These are phyloP conservation scores for Canariomyces notabilis DNA, from an alignment of 2,329 filamentous ascomycete genomes.

Conservation along the genomic window DNA sequence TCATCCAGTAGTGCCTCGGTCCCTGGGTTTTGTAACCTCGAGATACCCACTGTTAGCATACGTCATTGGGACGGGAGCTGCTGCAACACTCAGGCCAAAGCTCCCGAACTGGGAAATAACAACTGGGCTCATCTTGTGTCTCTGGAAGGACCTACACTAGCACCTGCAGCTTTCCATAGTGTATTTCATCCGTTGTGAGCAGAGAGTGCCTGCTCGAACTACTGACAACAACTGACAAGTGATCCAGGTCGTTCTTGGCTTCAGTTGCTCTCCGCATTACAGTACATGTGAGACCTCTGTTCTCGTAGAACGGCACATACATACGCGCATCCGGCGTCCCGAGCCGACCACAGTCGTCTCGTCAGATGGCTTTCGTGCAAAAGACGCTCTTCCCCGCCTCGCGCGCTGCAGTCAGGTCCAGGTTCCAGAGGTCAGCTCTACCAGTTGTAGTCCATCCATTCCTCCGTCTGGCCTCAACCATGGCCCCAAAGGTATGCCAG, in stretches of 20 bases:
- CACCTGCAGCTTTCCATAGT: no score
- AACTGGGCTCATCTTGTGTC: neutral
- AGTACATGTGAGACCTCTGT: conserved; percentile 8
- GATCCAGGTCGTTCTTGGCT: conserved; percentile 7
- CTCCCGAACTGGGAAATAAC: neutral
- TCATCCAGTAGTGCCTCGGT: no score
- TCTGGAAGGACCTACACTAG: neutral
- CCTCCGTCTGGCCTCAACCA: conserved; percentile 38
- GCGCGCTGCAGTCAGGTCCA: conserved; percentile 24
- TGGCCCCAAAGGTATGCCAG: conserved; percentile 40
- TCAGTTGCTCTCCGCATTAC: neutral
- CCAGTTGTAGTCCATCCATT: conserved; percentile 22
- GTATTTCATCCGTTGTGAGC: neutral
- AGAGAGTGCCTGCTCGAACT: neutral
- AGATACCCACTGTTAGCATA: no score
- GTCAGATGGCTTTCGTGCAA: conserved; percentile 22
- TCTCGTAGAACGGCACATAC: conserved; percentile 1
- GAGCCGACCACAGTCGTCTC: neutral
- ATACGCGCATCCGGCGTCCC: neutral
- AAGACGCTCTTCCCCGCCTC: conserved; percentile 25
- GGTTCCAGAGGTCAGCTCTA: conserved; percentile 28
- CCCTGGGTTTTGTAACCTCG: no score
- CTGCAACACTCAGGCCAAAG: neutral
- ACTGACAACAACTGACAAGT: neutral
- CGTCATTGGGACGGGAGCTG: conserved; percentile 12